These are phyloP conservation scores for Pleurotus pulmonarius DNA, from an alignment of 768 basidiomycete species.

Conservation along the genomic window DNA sequence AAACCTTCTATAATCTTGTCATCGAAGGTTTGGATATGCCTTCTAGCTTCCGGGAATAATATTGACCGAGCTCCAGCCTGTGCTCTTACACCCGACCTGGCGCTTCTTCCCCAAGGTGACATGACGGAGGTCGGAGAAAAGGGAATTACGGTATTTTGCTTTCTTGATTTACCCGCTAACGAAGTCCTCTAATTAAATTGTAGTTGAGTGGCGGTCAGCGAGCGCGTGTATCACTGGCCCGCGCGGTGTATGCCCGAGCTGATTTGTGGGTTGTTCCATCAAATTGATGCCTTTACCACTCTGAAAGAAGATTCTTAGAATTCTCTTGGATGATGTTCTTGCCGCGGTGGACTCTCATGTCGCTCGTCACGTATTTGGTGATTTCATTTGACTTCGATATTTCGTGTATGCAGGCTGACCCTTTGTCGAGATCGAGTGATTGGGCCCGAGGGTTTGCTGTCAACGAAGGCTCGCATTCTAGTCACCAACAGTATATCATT, in stretches of 20 bases:
- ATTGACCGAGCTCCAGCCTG: slow-evolving; percentile 49
- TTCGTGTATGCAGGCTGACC: not conserved
- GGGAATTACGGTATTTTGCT: slow-evolving; percentile 65
- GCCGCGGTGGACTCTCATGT: slow-evolving; percentile 87
- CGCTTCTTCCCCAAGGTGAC: slow-evolving; percentile 77
- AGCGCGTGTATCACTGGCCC: slow-evolving; percentile 78
- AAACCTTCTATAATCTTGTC: slow-evolving; percentile 77
- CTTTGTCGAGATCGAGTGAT: slow-evolving; percentile 67
- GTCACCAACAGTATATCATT: slow-evolving; percentile 90
- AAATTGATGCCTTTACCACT: not conserved
- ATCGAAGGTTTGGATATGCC: slow-evolving; percentile 57
- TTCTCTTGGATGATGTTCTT: slow-evolving; percentile 87
- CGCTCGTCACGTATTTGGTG: slow-evolving; percentile 81
- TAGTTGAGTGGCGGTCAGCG: slow-evolving; percentile 83
- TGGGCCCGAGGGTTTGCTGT: slow-evolving; percentile 78
- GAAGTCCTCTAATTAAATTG: not conserved
- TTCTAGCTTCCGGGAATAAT: not conserved
- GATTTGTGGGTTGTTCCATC: slow-evolving; percentile 57
- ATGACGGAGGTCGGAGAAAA: slow-evolving; percentile 85
- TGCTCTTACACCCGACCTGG: slow-evolving; percentile 79
- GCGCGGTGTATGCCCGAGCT: slow-evolving; percentile 88
- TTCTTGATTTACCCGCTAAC: not conserved
- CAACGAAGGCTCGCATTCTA: slow-evolving; percentile 78
- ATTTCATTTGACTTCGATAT: slow-evolving; percentile 9
- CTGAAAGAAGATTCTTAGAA: slow-evolving; percentile 28